Evolutionary conservation across 139 green algal species (phyloP).

Genomic region (Closterium sp.): DNA sequence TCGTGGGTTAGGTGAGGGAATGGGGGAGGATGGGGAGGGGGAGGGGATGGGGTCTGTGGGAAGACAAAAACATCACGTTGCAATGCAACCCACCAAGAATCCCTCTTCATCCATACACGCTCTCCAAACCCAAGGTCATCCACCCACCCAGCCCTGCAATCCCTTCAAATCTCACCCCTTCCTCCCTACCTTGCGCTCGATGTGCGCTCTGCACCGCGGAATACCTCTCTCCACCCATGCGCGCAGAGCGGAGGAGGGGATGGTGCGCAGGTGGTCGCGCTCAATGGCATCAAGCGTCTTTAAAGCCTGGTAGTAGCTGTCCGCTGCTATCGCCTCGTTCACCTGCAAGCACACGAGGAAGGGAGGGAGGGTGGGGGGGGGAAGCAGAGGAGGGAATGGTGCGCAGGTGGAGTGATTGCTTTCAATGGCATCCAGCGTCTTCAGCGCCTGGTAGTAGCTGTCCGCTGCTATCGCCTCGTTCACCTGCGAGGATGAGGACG

Average conservation of each 20-base stretch:
- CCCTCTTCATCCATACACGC: not conserved
- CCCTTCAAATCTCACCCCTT: too few species aligned
- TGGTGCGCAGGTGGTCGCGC: slow-evolving; percentile 14
- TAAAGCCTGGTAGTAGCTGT: slow-evolving; percentile 21
- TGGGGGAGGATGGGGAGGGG: not conserved
- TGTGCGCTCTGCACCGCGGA: not conserved
- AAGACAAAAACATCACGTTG: too few species aligned
- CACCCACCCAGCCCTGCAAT: not conserved
- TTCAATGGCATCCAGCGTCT: too few species aligned
- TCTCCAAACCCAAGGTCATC: not conserved
- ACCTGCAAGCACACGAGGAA: not conserved
- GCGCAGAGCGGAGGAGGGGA: not conserved
- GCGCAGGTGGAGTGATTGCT: too few species aligned
- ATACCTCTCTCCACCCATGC: slow-evolving; percentile 9
- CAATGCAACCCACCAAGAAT: not conserved
- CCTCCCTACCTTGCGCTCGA: slow-evolving; percentile 6
- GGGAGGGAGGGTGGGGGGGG: too few species aligned
- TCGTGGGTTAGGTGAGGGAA: not conserved
- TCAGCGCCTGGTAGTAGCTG: too few species aligned
- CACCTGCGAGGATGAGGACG: too few species aligned
- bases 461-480: too few species aligned
- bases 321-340: slow-evolving; percentile 8
- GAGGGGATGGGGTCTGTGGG: not conserved
- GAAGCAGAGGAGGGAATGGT: not conserved
- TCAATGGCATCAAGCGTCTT: slow-evolving; percentile 29